A percentile compares a stretch with the other conserved stretches of the same genome.
Evolutionary conservation across 2,329 filamentous ascomycete species (phyloP).

Genomic region (Aspergillus transmontanensis): DNA sequence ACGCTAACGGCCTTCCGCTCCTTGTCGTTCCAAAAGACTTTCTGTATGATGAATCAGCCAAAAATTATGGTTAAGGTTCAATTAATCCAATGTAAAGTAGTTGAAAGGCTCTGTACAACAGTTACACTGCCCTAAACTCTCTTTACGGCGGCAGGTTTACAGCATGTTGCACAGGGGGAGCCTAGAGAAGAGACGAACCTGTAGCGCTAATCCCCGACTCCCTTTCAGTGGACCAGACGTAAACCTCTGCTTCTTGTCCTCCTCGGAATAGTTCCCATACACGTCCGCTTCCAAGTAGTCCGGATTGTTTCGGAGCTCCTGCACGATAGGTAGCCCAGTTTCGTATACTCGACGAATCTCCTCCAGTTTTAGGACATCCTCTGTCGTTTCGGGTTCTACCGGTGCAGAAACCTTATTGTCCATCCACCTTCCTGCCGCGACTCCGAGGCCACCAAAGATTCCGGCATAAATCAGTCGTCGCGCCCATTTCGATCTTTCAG

Average conservation of each 20-base stretch:
- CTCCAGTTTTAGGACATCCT: slow-evolving; percentile 33
- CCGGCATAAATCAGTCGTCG: slow-evolving; percentile 38
- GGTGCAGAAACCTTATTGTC: slow-evolving; percentile 28
- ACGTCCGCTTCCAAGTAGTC: slow-evolving; percentile 44
- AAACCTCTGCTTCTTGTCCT: slow-evolving; percentile 37
- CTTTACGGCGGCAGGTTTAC: background rate
- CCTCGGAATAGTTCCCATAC: slow-evolving; percentile 39
- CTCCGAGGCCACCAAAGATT: slow-evolving; percentile 38
- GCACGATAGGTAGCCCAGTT: slow-evolving; percentile 38
- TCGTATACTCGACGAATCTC: slow-evolving; percentile 37
- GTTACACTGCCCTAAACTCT: background rate
- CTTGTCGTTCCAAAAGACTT: slow-evolving; percentile 63
- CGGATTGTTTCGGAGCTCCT: slow-evolving; percentile 40
- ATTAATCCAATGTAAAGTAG: slow-evolving; percentile 3
- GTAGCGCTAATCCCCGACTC: slow-evolving; percentile 42
- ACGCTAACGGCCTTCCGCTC: slow-evolving; percentile 63
- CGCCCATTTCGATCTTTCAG: slow-evolving; percentile 33
- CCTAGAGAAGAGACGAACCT: slow-evolving; percentile 32
- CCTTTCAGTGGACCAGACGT: slow-evolving; percentile 45
- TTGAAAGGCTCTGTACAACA: background rate
- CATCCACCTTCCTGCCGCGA: slow-evolving; percentile 27
- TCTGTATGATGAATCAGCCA: slow-evolving; percentile 47
- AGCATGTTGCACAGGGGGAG: background rate
- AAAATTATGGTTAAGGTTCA: slow-evolving; percentile 4
- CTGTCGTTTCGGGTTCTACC: slow-evolving; percentile 35